Conservation (phyloP, 179 eudicot species). For the Actinidia polygama region DNA sequence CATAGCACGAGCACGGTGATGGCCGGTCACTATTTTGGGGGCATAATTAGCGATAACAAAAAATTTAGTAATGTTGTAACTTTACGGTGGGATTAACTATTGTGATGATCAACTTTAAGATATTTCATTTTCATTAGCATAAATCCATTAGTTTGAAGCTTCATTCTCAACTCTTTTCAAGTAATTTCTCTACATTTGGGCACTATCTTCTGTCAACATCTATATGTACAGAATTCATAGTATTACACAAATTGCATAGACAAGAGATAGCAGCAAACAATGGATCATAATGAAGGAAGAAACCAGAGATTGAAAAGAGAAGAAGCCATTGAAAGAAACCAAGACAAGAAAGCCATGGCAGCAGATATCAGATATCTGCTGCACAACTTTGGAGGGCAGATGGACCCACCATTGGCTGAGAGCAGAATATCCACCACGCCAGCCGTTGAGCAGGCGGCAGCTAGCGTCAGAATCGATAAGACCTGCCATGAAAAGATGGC, state of each 20-base stretch:
- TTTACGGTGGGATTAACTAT: no score
- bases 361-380: conserved; percentile 54
- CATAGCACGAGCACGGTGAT: no score
- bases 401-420: conserved; percentile 25
- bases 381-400: conserved; percentile 37
- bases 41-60: no score
- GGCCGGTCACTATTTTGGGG: no score
- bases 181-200: background rate
- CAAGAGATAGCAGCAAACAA: background rate
- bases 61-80: no score
- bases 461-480: conserved; percentile 46
- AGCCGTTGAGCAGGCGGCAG: conserved; percentile 62
- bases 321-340: conserved; percentile 49
- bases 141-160: no score
- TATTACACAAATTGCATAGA: background rate
- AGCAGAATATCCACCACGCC: conserved; percentile 48
- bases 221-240: background rate
- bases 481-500: conserved; percentile 32
- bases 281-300: conserved; percentile 43
- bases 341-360: conserved; percentile 52
- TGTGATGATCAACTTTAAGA: no score
- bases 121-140: no score
- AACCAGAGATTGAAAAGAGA: conserved; percentile 59
- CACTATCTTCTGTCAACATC: background rate
- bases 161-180: background rate